Evolutionary conservation across 2,329 filamentous ascomycete species (phyloP), one percentile per base, ranked within the genome.

Genomic region (Epichloe gansuensis): DNA sequence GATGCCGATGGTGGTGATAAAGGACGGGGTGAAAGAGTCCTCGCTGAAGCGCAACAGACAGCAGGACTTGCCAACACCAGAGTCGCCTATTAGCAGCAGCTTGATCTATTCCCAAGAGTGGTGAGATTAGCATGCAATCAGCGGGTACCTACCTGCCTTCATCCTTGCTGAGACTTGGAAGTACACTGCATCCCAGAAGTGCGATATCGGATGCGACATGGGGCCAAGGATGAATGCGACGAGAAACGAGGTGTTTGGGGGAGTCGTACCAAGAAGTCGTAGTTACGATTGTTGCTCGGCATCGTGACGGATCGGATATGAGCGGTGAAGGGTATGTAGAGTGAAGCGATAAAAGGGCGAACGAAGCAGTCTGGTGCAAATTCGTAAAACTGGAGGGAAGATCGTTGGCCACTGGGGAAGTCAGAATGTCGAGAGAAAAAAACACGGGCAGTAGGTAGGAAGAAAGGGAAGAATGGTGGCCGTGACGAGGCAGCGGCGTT

Each of bases 1-100:
- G 76, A 98, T 97, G 62, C 93, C 93, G 72, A 98, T 98, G 58
- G 93, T 98, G 57, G 91, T 95, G 77, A 96, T 96, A 78, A 95
- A 96, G 62, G 89, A 95, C 44, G 91, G 91, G 51, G 91, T 96
- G 75, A 95, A 96, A 46, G 88, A 94, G 77, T 96, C 91, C 75
- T 96, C 91, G 72, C 89, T 95, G 77, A 96, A 96, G 63, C 91
- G 88, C 67, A 96, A 77, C 69, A 96, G 80, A 73, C 91, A 95
- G 83, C 91, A 96, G 61, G 91, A 96, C 75, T 96, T 96, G 70
- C 91, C 91, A 57, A 96, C 91, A 66, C 91, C 91, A 48, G 90
- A 95, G 77, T 96, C 91, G 71, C 91, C 91, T 71, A 96, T 96
- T 67, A 96, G 82, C 67, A 96, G 82, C 59, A 96, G 82, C 77